A percentile compares a stretch with the other conserved stretches of the same genome.
These are phyloP conservation scores for Phenoliferia sp. DNA, from an alignment of 1,284 basidiomycete genomes.

Conservation along the genomic window DNA sequence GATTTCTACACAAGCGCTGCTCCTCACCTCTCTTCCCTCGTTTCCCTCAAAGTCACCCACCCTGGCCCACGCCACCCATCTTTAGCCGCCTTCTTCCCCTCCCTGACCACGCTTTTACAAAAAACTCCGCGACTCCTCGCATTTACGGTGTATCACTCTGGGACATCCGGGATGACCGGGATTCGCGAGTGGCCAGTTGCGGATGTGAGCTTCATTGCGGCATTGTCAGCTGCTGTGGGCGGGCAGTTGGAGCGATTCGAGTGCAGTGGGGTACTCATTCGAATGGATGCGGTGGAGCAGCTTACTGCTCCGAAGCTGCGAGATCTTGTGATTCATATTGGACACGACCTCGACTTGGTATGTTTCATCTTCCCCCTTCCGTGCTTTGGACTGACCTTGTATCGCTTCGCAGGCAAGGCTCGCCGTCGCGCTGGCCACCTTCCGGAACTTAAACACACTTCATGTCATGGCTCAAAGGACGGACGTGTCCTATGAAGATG, in stretches of 20 bases:
- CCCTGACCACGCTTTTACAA: conserved; percentile 15
- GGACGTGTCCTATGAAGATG: conserved; percentile 10
- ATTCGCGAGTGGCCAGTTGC: conserved; percentile 21
- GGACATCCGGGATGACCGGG: conserved; percentile 1
- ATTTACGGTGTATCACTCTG: conserved; percentile 30
- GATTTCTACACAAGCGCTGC: conserved; percentile 14
- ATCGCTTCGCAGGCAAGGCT: conserved; percentile 7
- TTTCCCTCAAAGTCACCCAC: conserved; percentile 29
- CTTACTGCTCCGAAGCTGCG: conserved; percentile 5
- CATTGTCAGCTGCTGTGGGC: conserved; percentile 5
- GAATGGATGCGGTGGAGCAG: conserved; percentile 9
- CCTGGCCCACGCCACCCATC: conserved; percentile 23
- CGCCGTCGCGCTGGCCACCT: conserved; percentile 1
- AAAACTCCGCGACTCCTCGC: conserved; percentile 1
- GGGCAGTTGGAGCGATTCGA: conserved; percentile 20
- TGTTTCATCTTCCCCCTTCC: neutral
- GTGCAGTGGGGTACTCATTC: conserved; percentile 17
- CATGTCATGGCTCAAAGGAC: conserved; percentile 24
- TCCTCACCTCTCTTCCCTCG: conserved; percentile 1
- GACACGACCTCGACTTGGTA: conserved; percentile 11
- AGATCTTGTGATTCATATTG: conserved; percentile 28
- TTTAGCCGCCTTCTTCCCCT: conserved; percentile 16
- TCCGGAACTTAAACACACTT: conserved; percentile 11
- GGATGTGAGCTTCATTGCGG: neutral
- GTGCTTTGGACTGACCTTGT: neutral